Evolutionary conservation across 139 green algal genomes (phyloP), one percentile per base, ranked within the genome.

Genomic region (Zygnema circumcarinatum): DNA sequence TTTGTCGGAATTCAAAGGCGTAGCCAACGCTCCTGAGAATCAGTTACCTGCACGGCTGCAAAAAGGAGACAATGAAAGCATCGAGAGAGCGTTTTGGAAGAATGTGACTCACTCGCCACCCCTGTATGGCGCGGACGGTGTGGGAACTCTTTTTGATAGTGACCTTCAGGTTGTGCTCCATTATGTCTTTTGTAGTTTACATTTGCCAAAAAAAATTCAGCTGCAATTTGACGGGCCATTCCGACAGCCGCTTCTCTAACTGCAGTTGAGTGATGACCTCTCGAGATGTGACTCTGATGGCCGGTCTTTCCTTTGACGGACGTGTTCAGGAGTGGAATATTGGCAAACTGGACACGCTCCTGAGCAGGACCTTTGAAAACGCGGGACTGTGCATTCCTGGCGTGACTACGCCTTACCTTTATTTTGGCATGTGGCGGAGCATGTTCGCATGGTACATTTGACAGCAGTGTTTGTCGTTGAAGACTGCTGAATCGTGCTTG

Each of bases 61-160:
- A 52, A 78, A 78, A 16, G 3, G 3, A 3, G 75, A 56, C 11
- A 11, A 76, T 35, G 75, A 83, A 38, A 83, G 39, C 7, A 47
- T 94, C 36, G 94, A 97, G 90, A 91, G 92, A 32, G 73, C 87
- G 1, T 98, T 95, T 86, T 98, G 95, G 95, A 93, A 93, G 84
- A 95, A 92, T 52, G 80, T 97, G 25, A 94, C 87, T 1, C 83
- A 93, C 25, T 83, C 83, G 38, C 93, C 94, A 2, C 95, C 95
- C 0, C 89, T 97, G 29, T 98, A 98, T 92, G 95, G 95, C 25
- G 96, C 96, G 0, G 96, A 98, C 83, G 91, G 94, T 7, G 56
- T 88, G 0, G 93, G 94, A 0, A 93, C 87, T 3, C 89, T 98
- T 32, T 98, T 95, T 81, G 95, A 98, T 68, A 52, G 1, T 7